These are phyloP conservation scores for Fusarium sp. DNA, from an alignment of 2,329 filamentous ascomycete species.

Conservation along the genomic window DNA sequence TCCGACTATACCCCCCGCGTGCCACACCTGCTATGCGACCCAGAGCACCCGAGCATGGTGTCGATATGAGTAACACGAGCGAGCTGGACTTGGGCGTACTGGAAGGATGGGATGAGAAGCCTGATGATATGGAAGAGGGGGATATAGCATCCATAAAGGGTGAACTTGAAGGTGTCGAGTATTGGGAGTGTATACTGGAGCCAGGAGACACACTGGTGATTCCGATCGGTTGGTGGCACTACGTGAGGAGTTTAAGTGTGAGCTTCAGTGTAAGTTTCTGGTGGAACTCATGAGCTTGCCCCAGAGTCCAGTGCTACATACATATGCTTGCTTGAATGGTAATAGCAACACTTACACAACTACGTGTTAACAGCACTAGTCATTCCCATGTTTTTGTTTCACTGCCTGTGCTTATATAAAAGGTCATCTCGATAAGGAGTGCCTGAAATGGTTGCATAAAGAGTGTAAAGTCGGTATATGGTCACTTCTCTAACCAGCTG, in stretches of 20 bases:
- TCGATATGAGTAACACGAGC: constrained; percentile 95
- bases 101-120: constrained; percentile 67
- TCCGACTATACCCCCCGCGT: constrained; percentile 84
- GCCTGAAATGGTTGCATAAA: background rate
- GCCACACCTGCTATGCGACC: constrained; percentile 71
- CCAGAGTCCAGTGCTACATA: background rate
- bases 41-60: constrained; percentile 71
- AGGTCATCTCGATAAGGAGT: background rate
- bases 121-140: constrained; percentile 43
- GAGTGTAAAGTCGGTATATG: background rate
- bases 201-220: constrained; percentile 91
- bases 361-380: background rate
- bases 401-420: constrained; percentile 18
- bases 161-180: constrained; percentile 70
- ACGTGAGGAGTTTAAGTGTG: constrained; percentile 84
- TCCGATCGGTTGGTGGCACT: constrained; percentile 98
- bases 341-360: background rate
- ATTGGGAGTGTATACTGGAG: constrained; percentile 80
- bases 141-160: constrained; percentile 55
- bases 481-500: constrained; percentile 29
- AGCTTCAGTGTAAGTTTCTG: constrained; percentile 98
- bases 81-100: constrained; percentile 78
- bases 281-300: constrained; percentile 72
- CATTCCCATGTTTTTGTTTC: constrained; percentile 1
- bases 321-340: background rate